phyloP scores from a whole-genome alignment of 495 filamentous ascomycete species.

The Neurospora discreta region DNA sequence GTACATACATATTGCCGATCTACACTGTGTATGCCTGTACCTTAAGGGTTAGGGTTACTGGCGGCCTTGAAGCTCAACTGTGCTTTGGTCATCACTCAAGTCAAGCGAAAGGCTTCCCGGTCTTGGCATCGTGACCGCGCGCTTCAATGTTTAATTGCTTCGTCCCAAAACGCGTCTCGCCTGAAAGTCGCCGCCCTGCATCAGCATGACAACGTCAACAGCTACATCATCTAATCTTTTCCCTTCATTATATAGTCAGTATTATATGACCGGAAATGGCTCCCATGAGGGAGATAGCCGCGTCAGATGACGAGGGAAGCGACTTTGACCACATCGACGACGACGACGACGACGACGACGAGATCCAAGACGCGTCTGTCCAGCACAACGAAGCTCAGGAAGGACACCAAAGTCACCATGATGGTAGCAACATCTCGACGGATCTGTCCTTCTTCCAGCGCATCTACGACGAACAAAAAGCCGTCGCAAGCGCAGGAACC shows the following conservation, averaged over 20 bases:
- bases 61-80: not conserved
- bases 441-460: conserved; percentile 20
- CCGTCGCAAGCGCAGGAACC: not conserved
- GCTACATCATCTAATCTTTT: not conserved
- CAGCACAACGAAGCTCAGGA: not conserved
- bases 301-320: conserved; percentile 22
- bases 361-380: not conserved
- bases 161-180: not conserved
- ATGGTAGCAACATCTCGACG: conserved; percentile 12
- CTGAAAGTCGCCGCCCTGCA: not conserved
- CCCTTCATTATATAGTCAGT: not conserved
- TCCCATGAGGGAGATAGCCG: conserved; percentile 15
- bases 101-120: not conserved
- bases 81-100: not conserved
- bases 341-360: not conserved
- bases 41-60: not conserved
- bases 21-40: not conserved
- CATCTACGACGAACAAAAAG: conserved; percentile 15
- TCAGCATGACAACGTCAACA: not conserved
- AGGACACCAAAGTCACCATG: not conserved
- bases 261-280: conserved; percentile 4
- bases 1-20: not conserved
- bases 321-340: conserved; percentile 8
- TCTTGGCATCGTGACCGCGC: not conserved
- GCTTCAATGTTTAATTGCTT: not conserved